Conservation (phyloP, 345 rosid species). For the Eucalyptus leucophloia region DNA sequence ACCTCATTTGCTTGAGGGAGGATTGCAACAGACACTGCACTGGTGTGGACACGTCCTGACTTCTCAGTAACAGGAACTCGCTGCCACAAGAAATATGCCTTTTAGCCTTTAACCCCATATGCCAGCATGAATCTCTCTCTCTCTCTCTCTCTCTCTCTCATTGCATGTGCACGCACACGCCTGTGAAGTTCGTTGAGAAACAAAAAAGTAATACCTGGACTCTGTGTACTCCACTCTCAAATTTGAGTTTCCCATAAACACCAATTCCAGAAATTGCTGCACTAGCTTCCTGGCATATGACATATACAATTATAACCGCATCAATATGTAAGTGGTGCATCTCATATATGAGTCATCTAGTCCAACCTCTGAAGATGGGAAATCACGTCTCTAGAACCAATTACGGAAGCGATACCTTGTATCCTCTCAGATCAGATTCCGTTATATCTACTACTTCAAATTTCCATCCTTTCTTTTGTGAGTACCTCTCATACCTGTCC, state of each 20-base stretch:
- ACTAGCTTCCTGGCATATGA: constrained; percentile 70
- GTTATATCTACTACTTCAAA: constrained; percentile 73
- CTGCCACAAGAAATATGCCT: constrained; percentile 32
- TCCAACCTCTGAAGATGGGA: neutral
- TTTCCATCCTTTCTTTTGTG: constrained; percentile 84
- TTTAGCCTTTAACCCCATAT: neutral
- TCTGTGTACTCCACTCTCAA: constrained; percentile 97
- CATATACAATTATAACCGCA: neutral
- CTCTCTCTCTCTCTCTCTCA: neutral
- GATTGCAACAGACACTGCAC: constrained; percentile 94
- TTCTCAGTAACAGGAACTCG: constrained; percentile 96
- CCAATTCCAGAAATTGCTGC: constrained; percentile 78
- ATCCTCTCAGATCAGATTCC: constrained; percentile 86
- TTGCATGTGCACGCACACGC: neutral
- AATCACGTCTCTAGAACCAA: neutral
- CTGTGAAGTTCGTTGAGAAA: neutral
- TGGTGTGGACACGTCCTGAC: constrained; percentile 84
- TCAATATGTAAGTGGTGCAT: neutral
- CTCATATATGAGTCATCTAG: neutral
- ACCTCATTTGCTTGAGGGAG: constrained; percentile 99
- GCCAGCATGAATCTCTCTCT: neutral
- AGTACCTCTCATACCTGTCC: constrained; percentile 84
- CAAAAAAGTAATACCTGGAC: constrained; percentile 52
- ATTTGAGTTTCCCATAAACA: constrained; percentile 89
- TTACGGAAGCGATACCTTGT: constrained; percentile 36